Base-by-base conservation (phyloP, 805 yeast species). In the Ogataea minuta region DNA sequence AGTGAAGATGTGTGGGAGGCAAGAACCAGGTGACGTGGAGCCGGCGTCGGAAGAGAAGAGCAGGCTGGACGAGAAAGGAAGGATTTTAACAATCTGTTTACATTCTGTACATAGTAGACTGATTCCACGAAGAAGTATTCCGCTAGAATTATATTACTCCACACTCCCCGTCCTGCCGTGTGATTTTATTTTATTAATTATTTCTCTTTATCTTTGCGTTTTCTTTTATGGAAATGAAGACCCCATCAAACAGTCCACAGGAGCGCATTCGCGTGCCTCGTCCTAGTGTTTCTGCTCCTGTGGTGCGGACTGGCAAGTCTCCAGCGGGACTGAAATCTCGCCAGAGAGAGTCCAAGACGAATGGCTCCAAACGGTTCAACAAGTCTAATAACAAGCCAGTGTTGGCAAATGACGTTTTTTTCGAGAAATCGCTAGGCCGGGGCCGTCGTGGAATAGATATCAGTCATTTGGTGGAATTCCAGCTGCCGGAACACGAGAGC, bases 1-100 rank as follows among this genome's bases (percentile, higher is more conserved):
- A 79, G 91, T 36, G 96, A 90, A 57, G 91, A 85, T 54, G 71
- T 91, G 7, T 91, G 98, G 98, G 76, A 74, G 37, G 50, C 62
- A 8, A 46, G 53, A 30, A 46, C 31, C 9, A 16, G 33, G 20
- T 23, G 24, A 26, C 3, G 37, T 19, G 21, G 21, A 6, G 8
- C 5, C 21, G 8, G 21, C 21, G 5, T n/a, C n/a, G n/a, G n/a
- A 19, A 19, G 8, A 8, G 8, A 19, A 19, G 21, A 19, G 8
- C 8, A 19, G 5, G 21, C 8, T 6, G 8, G 21, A 19, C 21
- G 5, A 19, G 21, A 19, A 19, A 8, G 21, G n/a, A n/a, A n/a
- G n/a, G n/a, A n/a, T n/a, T n/a, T n/a, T n/a, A n/a, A n/a, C n/a
- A n/a, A n/a, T n/a, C n/a, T n/a, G n/a, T n/a, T n/a, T n/a, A n/a